phyloP scores from a whole-genome alignment of 2,329 filamentous ascomycete species.

The Penicillium sp. region DNA sequence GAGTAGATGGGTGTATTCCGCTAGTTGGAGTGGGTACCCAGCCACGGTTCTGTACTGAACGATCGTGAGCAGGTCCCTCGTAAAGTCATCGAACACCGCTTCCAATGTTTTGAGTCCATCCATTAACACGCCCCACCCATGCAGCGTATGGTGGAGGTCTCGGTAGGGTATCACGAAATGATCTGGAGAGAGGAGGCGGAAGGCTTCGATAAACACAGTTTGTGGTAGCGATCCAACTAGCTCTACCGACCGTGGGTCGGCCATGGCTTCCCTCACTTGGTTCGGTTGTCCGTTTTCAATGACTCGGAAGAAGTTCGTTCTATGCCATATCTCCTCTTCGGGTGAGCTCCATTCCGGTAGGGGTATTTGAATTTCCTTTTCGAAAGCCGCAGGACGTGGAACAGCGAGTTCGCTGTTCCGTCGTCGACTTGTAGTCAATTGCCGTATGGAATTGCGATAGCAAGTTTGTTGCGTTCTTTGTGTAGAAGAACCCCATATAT shows the following conservation, averaged over 20 bases:
- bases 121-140: constrained; percentile 46
- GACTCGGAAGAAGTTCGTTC: constrained; percentile 22
- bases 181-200: constrained; percentile 60
- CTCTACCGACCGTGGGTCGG: constrained; percentile 27
- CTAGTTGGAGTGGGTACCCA: constrained; percentile 39
- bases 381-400: neutral
- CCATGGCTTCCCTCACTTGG: constrained; percentile 37
- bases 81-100: constrained; percentile 40
- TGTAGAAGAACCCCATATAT: neutral
- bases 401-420: neutral
- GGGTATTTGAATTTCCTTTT: neutral
- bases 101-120: constrained; percentile 40
- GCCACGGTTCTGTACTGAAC: constrained; percentile 35
- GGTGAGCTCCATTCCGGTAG: constrained; percentile 10
- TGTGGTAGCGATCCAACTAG: constrained; percentile 46
- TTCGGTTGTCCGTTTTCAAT: constrained; percentile 40
- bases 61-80: constrained; percentile 36
- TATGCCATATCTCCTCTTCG: constrained; percentile 11
- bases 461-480: neutral
- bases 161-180: constrained; percentile 49
- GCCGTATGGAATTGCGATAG: neutral
- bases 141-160: constrained; percentile 48
- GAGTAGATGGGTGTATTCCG: constrained; percentile 54
- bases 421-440: constrained; percentile 1
- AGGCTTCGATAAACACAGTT: constrained; percentile 60